These are phyloP conservation scores for Sanguinoderma infundibulare DNA, from an alignment of 1,284 basidiomycete species.

Conservation along the genomic window DNA sequence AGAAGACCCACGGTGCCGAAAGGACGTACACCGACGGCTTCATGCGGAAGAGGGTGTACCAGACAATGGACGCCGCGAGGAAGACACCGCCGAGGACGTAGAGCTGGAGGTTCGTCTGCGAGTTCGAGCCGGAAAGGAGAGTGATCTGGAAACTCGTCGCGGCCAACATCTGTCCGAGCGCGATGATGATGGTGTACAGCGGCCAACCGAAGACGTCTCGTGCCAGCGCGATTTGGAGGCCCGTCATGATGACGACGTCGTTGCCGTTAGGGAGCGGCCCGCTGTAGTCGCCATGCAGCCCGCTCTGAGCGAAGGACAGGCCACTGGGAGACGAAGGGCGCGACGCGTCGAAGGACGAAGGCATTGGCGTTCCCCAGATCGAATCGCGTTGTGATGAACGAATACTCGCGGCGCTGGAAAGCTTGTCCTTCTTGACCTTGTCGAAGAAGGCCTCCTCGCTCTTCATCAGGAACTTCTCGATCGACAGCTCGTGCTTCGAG, in stretches of 20 bases:
- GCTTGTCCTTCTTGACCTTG: slow-evolving; percentile 85
- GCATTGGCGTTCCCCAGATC: slow-evolving; percentile 74
- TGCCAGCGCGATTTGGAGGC: slow-evolving; percentile 81
- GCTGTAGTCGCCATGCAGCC: slow-evolving; percentile 54
- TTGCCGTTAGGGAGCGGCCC: slow-evolving; percentile 56
- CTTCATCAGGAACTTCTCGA: slow-evolving; percentile 88
- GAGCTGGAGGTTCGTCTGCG: slow-evolving; percentile 80
- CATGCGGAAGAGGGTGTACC: slow-evolving; percentile 90
- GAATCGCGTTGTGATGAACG: slow-evolving; percentile 84
- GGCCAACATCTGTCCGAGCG: slow-evolving; percentile 82
- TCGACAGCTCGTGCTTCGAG: slow-evolving; percentile 89
- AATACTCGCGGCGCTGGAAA: slow-evolving; percentile 76
- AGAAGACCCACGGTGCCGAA: slow-evolving; percentile 88
- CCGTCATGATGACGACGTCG: slow-evolving; percentile 73
- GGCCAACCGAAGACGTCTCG: slow-evolving; percentile 85
- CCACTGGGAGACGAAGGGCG: slow-evolving; percentile 72
- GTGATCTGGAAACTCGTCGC: slow-evolving; percentile 96
- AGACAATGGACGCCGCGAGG: slow-evolving; percentile 81
- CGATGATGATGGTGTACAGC: slow-evolving; percentile 87
- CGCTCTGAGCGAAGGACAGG: slow-evolving; percentile 43
- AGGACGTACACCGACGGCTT: slow-evolving; percentile 89
- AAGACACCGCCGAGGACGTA: slow-evolving; percentile 90
- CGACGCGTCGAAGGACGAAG: slow-evolving; percentile 70
- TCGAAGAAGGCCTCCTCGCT: slow-evolving; percentile 93
- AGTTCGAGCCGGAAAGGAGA: slow-evolving; percentile 84